phyloP scores from a whole-genome alignment of 2,329 filamentous ascomycete species.

The Sclerotinia borealis region DNA sequence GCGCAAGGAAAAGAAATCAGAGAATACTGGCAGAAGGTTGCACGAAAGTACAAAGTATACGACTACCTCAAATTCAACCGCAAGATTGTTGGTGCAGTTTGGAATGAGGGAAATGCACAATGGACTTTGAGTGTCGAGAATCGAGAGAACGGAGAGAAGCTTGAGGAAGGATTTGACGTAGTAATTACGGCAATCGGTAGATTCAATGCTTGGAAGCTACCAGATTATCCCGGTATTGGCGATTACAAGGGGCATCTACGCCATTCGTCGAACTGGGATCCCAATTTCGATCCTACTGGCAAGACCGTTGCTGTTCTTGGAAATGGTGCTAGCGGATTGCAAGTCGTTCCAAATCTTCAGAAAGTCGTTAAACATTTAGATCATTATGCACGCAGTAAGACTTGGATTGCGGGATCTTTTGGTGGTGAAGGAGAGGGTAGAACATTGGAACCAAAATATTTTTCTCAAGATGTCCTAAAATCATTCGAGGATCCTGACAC shows the following conservation, averaged over 20 bases:
- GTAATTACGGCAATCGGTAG: constrained; percentile 58
- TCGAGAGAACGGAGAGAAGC: constrained; percentile 34
- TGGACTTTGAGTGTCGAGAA: constrained; percentile 44
- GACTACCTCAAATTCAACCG: constrained; percentile 49
- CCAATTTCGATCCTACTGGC: constrained; percentile 39
- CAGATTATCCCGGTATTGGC: constrained; percentile 51
- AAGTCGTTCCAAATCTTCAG: constrained; percentile 43
- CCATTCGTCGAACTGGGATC: constrained; percentile 58
- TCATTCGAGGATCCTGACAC: constrained; percentile 50
- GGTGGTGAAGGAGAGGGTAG: constrained; percentile 35
- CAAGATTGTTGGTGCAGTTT: constrained; percentile 49
- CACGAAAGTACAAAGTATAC: constrained; percentile 59
- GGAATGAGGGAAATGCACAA: constrained; percentile 44
- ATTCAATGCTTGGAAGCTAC: constrained; percentile 61
- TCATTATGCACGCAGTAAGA: constrained; percentile 42
- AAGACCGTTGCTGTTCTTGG: constrained; percentile 45
- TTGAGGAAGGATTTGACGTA: constrained; percentile 48
- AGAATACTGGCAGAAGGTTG: constrained; percentile 58
- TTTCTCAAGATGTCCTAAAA: constrained; percentile 46
- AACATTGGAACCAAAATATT: constrained; percentile 45
- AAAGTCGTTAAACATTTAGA: constrained; percentile 12
- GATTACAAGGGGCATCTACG: constrained; percentile 44
- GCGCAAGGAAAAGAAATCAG: constrained; percentile 61
- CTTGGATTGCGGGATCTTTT: constrained; percentile 49
- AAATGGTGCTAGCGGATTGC: constrained; percentile 45